A percentile compares a stretch with the other conserved stretches of the same genome.
phyloP scores from a whole-genome alignment of 108 stramenopile genomes.

The Fistulifera pelliculosa region DNA sequence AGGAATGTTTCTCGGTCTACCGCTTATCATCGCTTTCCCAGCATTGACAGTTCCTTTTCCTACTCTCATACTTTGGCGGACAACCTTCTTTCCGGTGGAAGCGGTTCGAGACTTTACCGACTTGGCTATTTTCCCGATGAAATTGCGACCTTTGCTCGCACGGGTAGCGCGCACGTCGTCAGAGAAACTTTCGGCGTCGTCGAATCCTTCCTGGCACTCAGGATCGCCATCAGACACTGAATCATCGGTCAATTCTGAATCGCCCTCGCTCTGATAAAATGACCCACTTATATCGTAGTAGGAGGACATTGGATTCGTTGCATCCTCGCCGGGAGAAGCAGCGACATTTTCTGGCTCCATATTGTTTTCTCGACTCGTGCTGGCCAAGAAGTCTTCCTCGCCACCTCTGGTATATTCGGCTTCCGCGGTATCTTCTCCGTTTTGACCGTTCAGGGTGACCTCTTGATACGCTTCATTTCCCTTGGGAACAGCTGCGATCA shows the following conservation, averaged over 20 bases:
- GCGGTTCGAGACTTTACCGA: not conserved
- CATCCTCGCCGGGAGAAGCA: too few relatives aligned
- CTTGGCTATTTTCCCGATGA: constrained; percentile 1
- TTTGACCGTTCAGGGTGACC: not conserved
- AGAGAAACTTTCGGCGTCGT: constrained; percentile 1
- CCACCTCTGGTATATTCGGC: too few relatives aligned
- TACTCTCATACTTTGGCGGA: constrained; percentile 26
- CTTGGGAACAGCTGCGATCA: not conserved
- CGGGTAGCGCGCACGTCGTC: not conserved
- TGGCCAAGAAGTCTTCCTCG: too few relatives aligned
- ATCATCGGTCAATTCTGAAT: not conserved
- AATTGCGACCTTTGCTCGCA: constrained; percentile 1
- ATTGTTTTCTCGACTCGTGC: too few relatives aligned
- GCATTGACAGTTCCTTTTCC: constrained; percentile 46
- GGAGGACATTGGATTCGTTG: too few relatives aligned
- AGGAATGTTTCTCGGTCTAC: constrained; percentile 19
- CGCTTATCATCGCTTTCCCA: constrained; percentile 24
- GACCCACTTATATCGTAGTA: not conserved
- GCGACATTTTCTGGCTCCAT: too few relatives aligned
- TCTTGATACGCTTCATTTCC: not conserved
- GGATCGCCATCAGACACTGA: not conserved
- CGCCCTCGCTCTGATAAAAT: not conserved
- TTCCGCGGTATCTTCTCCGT: constrained; percentile 2
- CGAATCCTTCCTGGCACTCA: not conserved
- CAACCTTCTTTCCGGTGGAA: constrained; percentile 2